phyloP scores from a whole-genome alignment of 1,139 yeast species.

The Yamadazyma trypodendri region DNA sequence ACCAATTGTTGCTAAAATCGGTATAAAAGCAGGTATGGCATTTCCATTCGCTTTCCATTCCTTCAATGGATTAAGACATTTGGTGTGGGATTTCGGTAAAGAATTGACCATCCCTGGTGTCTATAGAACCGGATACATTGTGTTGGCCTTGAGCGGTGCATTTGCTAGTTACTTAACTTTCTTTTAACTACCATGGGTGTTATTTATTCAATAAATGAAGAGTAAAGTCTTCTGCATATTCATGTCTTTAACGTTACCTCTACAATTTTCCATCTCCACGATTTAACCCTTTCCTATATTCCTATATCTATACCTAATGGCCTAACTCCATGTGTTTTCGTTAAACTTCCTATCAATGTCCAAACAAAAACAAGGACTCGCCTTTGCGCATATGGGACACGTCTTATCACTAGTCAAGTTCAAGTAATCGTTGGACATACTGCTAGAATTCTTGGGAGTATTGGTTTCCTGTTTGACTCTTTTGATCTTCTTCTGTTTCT shows the following conservation, averaged over 20 bases:
- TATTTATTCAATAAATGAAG: conserved; percentile 11
- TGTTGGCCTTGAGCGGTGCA: conserved; percentile 68
- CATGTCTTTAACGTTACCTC: too few species aligned
- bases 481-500: conserved; percentile 4
- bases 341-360: conserved; percentile 10
- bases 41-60: conserved; percentile 86
- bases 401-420: conserved; percentile 9
- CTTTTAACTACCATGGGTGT: conserved; percentile 22
- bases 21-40: conserved; percentile 67
- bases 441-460: background rate
- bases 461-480: conserved; percentile 4
- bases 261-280: too few species aligned
- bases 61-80: conserved; percentile 86
- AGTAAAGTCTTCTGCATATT: too few species aligned
- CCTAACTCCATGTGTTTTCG: conserved; percentile 6
- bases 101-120: conserved; percentile 84
- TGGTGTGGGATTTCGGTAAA: conserved; percentile 85
- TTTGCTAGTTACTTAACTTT: conserved; percentile 59
- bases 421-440: conserved; percentile 6
- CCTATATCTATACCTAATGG: background rate
- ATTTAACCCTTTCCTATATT: too few species aligned
- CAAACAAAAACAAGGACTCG: conserved; percentile 13
- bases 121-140: conserved; percentile 86
- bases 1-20: conserved; percentile 62
- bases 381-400: conserved; percentile 11